Base-by-base conservation (phyloP, 768 basidiomycete genomes). In the Macrolepiota fuliginosa region DNA sequence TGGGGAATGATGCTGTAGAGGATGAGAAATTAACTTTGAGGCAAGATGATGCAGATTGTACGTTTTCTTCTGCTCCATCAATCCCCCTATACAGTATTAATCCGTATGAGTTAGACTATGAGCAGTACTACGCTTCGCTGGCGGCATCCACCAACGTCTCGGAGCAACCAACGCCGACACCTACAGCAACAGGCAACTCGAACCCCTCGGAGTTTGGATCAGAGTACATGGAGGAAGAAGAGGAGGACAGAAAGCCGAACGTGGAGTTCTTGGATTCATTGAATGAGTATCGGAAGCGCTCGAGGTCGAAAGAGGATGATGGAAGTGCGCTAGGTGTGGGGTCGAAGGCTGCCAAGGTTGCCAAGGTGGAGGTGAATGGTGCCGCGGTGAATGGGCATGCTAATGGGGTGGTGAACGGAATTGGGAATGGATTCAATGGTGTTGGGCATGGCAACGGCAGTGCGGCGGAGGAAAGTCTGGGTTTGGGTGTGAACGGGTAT, bases 91-190 rank as follows among this genome's bases (percentile, higher is more conserved):
- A 7, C 24, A 11, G 52, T 19, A 32, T 22, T 32, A 40, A 42
- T 24, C 37, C 64, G 6, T 49, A 42, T 54, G 42, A 5, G 22
- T 13, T 64, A 92, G 91, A 89, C 68, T 92, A 87, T 67, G 91
- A 92, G 62, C 88, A 88, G 60, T 93, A 93, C 65, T 93, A 93
- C 64, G 91, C 92, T 24, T 87, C 86, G 11, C 75, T 93, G 45
- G 88, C 86, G 10, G 88, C 86, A 1, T 88, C 80, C 9, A 73
- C 77, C 0, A 71, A 87, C 0, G 78, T 79, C 12, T 86, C 90
- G 10, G 74, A 82, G 0, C 80, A 81, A 61, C 81, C 82, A 2
- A 90, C 91, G 5, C 89, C 89, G 0, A 82, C 85, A 1, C 79
- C 81, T 6, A 82, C 80, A 54, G 76, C 78, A 5, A 73, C 75